Evolutionary conservation across 768 basidiomycete genomes (phyloP), one percentile per base, ranked within the genome.

Genomic region (Phylloporus scabripes): DNA sequence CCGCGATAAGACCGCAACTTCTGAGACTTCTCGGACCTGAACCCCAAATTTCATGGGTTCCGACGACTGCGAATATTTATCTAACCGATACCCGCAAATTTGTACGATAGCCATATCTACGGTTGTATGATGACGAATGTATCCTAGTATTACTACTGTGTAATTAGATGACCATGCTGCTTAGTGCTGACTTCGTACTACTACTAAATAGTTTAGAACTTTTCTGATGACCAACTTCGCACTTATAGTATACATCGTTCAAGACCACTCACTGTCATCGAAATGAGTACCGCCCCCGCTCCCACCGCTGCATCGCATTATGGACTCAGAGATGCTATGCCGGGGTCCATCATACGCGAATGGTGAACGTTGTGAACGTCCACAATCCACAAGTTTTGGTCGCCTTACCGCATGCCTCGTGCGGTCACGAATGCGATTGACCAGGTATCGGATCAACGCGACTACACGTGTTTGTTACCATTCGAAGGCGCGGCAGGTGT

Each of bases 71-170:
- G 14, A 42, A 17, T 50, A 53, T 54, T 57, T 55, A 61, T 48
- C 20, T 5, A 12, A 11, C 42, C 36, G 50, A 53, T 62, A 59
- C 51, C 55, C 59, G 1, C 50, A 53, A 20, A 44, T 12, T 23
- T 62, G 62, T 54, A 62, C 14, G 29, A 57, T 56, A 50, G 12
- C 18, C 44, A 50, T 40, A 51, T 36, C 33, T 26, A 49, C 45
- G 39, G 42, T 14, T 43, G 39, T 51, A 59, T 29, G 18, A 40
- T 45, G 1, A 28, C 17, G 24, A 29, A 26, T 51, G 50, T 60
- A 43, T 41, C 28, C 15, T 52, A 60, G 33, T 23, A 4, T 21
- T 37, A 36, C 29, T 31, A 31, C 9, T n/a, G n/a, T 34, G 36
- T 36, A 17, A 36, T 36, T n/a, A 17, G 7, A 14, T 33, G n/a